These are phyloP conservation scores for Russula sp. DNA, from an alignment of 768 basidiomycete species.

Conservation along the genomic window DNA sequence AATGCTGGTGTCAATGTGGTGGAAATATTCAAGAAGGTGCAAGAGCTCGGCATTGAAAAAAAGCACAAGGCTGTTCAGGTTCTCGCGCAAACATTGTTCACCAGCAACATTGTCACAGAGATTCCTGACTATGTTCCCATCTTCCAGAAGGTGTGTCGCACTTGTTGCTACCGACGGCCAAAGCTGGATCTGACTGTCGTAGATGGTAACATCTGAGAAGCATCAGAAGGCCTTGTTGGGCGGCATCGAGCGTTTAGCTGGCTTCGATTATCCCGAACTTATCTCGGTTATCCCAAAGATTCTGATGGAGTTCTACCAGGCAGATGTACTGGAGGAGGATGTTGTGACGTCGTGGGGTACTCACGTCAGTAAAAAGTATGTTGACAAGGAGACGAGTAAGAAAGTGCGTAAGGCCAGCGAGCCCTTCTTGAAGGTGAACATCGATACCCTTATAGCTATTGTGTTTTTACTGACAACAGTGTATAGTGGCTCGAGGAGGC, in stretches of 20 bases:
- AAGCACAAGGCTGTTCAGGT: conserved; percentile 89
- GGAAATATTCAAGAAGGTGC: conserved; percentile 81
- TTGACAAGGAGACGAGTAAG: conserved; percentile 92
- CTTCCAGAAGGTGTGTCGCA: conserved; percentile 64
- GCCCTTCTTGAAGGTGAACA: conserved; percentile 83
- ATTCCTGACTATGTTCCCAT: conserved; percentile 63
- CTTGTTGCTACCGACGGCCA: conserved; percentile 13
- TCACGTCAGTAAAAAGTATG: conserved; percentile 94
- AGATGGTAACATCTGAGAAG: conserved; percentile 92
- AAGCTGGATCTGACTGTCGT: background rate
- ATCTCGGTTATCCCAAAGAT: conserved; percentile 78
- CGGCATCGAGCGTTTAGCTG: conserved; percentile 85
- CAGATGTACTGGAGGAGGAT: conserved; percentile 89
- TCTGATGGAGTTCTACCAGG: conserved; percentile 91
- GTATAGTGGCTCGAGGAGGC: conserved; percentile 84
- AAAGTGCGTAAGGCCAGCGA: conserved; percentile 93
- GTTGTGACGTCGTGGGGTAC: conserved; percentile 91
- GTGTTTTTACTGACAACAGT: conserved; percentile 16
- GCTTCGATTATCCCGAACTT: conserved; percentile 68
- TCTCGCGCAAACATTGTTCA: conserved; percentile 82
- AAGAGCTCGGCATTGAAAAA: conserved; percentile 89
- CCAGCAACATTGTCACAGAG: conserved; percentile 63
- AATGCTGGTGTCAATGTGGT: conserved; percentile 56
- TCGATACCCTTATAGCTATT: background rate
- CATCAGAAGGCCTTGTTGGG: conserved; percentile 94